A percentile compares a stretch with the other conserved stretches of the same genome.
Evolutionary conservation across 2,329 filamentous ascomycete genomes (phyloP).

Genomic region (Fusarium liriodendri): DNA sequence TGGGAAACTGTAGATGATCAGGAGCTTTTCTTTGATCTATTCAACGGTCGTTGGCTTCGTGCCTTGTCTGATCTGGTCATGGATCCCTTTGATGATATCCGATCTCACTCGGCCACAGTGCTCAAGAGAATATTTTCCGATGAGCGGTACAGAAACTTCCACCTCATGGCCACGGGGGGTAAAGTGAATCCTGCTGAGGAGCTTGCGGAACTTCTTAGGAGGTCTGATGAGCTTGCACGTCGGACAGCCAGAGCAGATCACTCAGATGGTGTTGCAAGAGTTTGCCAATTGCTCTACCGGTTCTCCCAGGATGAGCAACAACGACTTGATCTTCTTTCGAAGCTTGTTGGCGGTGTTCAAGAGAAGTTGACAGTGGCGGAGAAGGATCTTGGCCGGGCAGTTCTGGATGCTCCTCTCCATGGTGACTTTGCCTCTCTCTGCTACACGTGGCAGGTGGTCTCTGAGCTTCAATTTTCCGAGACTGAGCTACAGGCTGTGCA

Average conservation of each 20-base stretch:
- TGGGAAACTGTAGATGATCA: slow-evolving; percentile 55
- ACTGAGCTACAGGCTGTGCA: slow-evolving; percentile 51
- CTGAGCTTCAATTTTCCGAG: slow-evolving; percentile 53
- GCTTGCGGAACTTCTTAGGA: slow-evolving; percentile 60
- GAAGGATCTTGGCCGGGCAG: slow-evolving; percentile 72
- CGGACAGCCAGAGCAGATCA: slow-evolving; percentile 88
- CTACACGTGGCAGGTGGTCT: slow-evolving; percentile 65
- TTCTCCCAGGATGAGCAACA: slow-evolving; percentile 59
- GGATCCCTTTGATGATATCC: slow-evolving; percentile 93
- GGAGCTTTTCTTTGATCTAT: slow-evolving; percentile 53
- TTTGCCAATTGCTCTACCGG: slow-evolving; percentile 76
- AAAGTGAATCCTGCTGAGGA: slow-evolving; percentile 42
- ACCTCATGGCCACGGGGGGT: slow-evolving; percentile 25
- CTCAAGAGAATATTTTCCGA: slow-evolving; percentile 62
- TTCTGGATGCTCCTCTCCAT: slow-evolving; percentile 75
- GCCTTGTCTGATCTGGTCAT: slow-evolving; percentile 82
- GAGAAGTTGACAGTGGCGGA: slow-evolving; percentile 72
- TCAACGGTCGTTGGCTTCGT: slow-evolving; percentile 66
- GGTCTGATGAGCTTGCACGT: slow-evolving; percentile 69
- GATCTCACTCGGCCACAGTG: slow-evolving; percentile 66
- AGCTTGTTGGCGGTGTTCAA: slow-evolving; percentile 71
- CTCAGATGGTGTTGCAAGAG: slow-evolving; percentile 87
- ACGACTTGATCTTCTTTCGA: slow-evolving; percentile 64
- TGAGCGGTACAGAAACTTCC: slow-evolving; percentile 46
- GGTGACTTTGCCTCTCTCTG: slow-evolving; percentile 75